These are phyloP conservation scores for Plasmodium coatneyi DNA, from an alignment of 169 alveolate genomes.

Conservation along the genomic window DNA sequence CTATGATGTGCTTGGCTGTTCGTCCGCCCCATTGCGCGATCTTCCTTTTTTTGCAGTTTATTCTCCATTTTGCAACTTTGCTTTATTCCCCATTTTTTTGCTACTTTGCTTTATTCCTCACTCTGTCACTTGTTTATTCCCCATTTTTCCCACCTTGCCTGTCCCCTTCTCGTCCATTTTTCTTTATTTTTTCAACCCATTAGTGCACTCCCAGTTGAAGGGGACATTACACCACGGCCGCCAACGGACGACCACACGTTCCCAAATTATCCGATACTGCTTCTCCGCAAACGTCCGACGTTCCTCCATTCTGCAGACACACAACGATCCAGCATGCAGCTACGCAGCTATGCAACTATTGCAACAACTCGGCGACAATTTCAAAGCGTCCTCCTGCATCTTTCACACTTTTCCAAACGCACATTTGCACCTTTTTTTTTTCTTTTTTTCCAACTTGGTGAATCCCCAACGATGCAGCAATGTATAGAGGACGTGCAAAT, in stretches of 20 bases:
- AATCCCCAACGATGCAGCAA: not conserved
- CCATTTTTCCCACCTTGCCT: not conserved
- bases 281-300: not conserved
- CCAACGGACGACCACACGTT: not conserved
- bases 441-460: not conserved
- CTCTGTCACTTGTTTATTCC: too few relatives aligned
- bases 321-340: not conserved
- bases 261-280: not conserved
- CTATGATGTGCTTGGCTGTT: not conserved
- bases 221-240: not conserved
- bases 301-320: not conserved
- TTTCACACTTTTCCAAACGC: not conserved
- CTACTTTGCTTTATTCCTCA: too few relatives aligned
- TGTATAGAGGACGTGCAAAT: not conserved
- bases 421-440: not conserved
- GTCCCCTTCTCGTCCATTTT: not conserved
- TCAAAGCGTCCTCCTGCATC: not conserved
- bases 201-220: not conserved
- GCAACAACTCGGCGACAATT: not conserved
- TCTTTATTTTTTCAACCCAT: not conserved
- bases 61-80: not conserved
- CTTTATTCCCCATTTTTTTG: too few relatives aligned
- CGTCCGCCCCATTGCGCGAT: not conserved
- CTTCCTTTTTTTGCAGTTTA: not conserved
- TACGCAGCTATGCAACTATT: not conserved